Base-by-base conservation (phyloP, 139 green algal species). In the Spirogloea muscicola region DNA sequence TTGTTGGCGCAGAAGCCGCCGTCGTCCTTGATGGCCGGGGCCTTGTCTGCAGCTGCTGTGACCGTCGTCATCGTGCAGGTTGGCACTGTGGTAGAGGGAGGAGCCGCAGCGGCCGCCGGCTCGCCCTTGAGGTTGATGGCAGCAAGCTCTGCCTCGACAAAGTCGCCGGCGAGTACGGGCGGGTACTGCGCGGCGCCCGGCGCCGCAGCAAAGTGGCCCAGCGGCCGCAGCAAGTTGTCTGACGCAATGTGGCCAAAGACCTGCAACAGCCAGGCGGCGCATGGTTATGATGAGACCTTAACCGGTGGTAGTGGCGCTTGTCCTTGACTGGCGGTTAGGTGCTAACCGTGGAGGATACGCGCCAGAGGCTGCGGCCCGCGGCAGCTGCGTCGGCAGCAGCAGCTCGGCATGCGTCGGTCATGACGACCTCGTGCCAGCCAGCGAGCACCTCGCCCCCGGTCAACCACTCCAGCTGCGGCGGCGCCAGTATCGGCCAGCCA, bases 391-490 rank as follows among this genome's bases (percentile, higher is more conserved):
- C 43, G 3, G 83, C 70, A 21, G 87, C 63, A 1, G 91, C 92
- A 5, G 68, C 66, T 57, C 85, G 44, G 21, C 90, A 96, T 9
- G 74, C 84, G 3, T 89, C 67, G 0, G 80, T 88, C 42, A 89
- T 88, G 29, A 96, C 70, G 59, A 96, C 92, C 82, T 97, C 92
- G 66, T 97, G 93, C 79, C 90, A 89, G 16, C 93, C 93, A 0
- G 90, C 92, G 40, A 67, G 43, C 2, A 96, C 81, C 27, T 84
- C 69, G 0, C 93, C 93, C 0, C 87, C 93, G 0, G 93, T 98
- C 18, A 82, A 40, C 58, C 67, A 68, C 58, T 80, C 68, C 65
- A 79, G 27, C 75, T 80, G 74, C 68, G 16, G 31, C 7, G 38
- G n/a, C n/a, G n/a, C n/a, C n/a, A n/a, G n/a, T n/a, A n/a, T n/a